phyloP scores from a whole-genome alignment of 2,329 filamentous ascomycete genomes.

The Aspergillus sclerotialis region DNA sequence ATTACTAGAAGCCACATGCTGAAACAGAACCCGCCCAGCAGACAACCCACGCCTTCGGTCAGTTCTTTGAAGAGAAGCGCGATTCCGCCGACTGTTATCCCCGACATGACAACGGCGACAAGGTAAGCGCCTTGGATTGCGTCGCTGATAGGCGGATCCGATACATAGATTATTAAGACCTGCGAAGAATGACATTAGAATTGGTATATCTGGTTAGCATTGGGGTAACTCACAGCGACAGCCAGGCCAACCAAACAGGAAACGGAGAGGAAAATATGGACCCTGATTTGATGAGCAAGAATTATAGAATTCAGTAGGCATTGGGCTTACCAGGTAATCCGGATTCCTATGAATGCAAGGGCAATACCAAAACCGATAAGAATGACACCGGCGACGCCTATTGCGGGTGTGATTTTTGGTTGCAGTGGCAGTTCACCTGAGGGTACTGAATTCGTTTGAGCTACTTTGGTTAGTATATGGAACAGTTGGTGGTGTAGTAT shows the following conservation, averaged over 20 bases:
- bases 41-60: conserved; percentile 74
- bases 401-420: conserved; percentile 71
- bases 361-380: conserved; percentile 65
- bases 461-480: background rate
- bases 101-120: conserved; percentile 67
- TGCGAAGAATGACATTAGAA: conserved; percentile 9
- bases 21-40: conserved; percentile 78
- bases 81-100: conserved; percentile 64
- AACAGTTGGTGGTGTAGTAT: too few relatives aligned
- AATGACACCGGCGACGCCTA: conserved; percentile 70
- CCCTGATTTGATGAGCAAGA: conserved; percentile 19
- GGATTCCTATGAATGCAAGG: conserved; percentile 73
- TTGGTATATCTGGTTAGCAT: too few relatives aligned
- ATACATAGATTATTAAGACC: conserved; percentile 80
- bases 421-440: conserved; percentile 56
- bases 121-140: conserved; percentile 82
- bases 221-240: conserved; percentile 48
- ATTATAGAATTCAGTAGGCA: background rate
- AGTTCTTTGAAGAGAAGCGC: conserved; percentile 77
- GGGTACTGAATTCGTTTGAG: conserved; percentile 10
- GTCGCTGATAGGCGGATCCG: conserved; percentile 67
- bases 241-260: conserved; percentile 66
- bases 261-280: conserved; percentile 74
- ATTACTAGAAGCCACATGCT: conserved; percentile 87
- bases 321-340: conserved; percentile 57